Evolutionary conservation across 208 protist genomes (phyloP).

Genomic region (Wallacemonas sp.): DNA sequence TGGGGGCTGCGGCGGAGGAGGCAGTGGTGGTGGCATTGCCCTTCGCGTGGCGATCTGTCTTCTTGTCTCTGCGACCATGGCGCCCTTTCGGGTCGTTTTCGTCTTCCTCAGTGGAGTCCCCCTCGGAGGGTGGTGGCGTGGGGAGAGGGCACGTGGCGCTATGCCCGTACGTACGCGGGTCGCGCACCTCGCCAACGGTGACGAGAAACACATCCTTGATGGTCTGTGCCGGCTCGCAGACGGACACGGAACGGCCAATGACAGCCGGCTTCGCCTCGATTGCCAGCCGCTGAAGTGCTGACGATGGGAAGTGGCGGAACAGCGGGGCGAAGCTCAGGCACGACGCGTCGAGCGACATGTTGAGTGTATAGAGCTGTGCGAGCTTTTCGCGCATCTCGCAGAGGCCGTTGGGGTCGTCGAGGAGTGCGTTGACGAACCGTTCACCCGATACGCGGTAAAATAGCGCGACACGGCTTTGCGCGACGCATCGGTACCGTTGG

Average conservation of each 20-base stretch:
- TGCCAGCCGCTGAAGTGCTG: constrained; percentile 45
- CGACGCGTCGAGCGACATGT: constrained; percentile 66
- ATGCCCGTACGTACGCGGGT: constrained; percentile 66
- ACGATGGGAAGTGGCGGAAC: constrained; percentile 44
- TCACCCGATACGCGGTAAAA: constrained; percentile 66
- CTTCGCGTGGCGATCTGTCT: background rate
- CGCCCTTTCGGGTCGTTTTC: constrained; percentile 8
- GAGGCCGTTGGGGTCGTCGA: constrained; percentile 75
- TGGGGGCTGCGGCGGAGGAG: background rate
- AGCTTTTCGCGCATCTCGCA: constrained; percentile 65
- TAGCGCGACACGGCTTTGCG: constrained; percentile 67
- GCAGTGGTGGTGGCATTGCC: background rate
- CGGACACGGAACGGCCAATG: constrained; percentile 45
- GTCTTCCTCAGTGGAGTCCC: constrained; percentile 19
- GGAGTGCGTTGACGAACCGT: constrained; percentile 71
- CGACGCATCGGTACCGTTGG: constrained; percentile 73
- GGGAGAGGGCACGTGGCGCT: constrained; percentile 34
- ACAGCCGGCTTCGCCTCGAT: constrained; percentile 54
- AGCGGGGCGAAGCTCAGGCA: constrained; percentile 67
- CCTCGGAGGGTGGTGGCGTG: constrained; percentile 29
- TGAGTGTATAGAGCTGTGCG: constrained; percentile 31
- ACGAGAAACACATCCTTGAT: constrained; percentile 81
- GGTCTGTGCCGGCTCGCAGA: constrained; percentile 74
- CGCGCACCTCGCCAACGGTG: constrained; percentile 51
- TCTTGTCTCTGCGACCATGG: constrained; percentile 6